phyloP scores from a whole-genome alignment of 2,329 filamentous ascomycete genomes.

The Fusarium agapanthi region DNA sequence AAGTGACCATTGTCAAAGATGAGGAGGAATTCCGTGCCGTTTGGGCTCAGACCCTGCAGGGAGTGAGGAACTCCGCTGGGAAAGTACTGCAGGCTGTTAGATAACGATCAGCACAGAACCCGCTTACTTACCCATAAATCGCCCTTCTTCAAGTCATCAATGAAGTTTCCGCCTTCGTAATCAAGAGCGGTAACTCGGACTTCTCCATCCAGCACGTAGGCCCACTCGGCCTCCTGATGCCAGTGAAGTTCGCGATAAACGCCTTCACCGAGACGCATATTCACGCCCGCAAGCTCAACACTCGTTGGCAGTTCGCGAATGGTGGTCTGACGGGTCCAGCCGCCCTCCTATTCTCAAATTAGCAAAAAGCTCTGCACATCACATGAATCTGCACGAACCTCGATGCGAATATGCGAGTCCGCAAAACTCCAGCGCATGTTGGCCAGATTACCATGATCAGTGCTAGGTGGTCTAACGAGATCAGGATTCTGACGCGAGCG shows the following conservation, averaged over 20 bases:
- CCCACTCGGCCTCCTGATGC: slow-evolving; percentile 85
- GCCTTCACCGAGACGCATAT: slow-evolving; percentile 78
- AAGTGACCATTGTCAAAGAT: slow-evolving; percentile 61
- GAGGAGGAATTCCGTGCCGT: slow-evolving; percentile 63
- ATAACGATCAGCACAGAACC: rapidly evolving
- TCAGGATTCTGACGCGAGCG: slow-evolving; percentile 77
- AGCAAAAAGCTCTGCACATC: background rate
- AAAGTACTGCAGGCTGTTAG: slow-evolving; percentile 63
- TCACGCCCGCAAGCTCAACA: slow-evolving; percentile 77
- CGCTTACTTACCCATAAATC: slow-evolving; percentile 63
- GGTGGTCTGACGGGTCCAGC: slow-evolving; percentile 80
- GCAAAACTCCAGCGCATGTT: slow-evolving; percentile 80
- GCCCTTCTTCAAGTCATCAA: slow-evolving; percentile 79
- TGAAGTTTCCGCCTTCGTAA: slow-evolving; percentile 78
- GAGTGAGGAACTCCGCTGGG: slow-evolving; percentile 81
- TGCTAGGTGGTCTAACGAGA: slow-evolving; percentile 75
- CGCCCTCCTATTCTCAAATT: slow-evolving; percentile 65
- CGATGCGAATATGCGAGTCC: slow-evolving; percentile 70
- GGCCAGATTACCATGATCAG: slow-evolving; percentile 73
- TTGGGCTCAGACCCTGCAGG: slow-evolving; percentile 73
- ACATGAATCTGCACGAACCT: slow-evolving; percentile 53
- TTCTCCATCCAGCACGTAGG: slow-evolving; percentile 75
- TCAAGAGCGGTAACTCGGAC: slow-evolving; percentile 78
- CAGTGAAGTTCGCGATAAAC: slow-evolving; percentile 82
- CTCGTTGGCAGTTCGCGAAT: slow-evolving; percentile 70